Evolutionary conservation across 2,329 filamentous ascomycete species (phyloP).

Genomic region (Diplodia seriata): DNA sequence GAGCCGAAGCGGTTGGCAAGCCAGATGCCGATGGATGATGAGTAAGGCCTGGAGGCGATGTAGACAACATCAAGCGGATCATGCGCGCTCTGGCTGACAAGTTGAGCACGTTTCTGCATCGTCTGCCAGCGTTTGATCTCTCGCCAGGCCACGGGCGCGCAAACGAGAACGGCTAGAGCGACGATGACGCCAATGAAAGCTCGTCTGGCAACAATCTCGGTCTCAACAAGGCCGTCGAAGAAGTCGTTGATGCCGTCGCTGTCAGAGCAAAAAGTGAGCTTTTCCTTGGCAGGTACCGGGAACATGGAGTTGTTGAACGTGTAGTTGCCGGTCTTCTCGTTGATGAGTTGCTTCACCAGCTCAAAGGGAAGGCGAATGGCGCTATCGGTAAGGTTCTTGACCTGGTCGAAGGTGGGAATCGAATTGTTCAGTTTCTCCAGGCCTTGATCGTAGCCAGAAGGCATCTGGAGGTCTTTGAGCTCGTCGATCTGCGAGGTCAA

Average conservation of each 20-base stretch:
- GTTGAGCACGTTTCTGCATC: conserved; percentile 71
- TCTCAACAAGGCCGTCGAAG: conserved; percentile 73
- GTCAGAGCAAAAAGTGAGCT: conserved; percentile 85
- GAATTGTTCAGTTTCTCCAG: conserved; percentile 76
- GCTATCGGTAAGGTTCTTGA: conserved; percentile 79
- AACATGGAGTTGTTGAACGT: conserved; percentile 79
- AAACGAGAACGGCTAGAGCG: conserved; percentile 73
- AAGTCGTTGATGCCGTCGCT: conserved; percentile 83
- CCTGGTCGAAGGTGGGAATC: conserved; percentile 82
- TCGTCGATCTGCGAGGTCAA: conserved; percentile 69
- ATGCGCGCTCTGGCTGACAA: conserved; percentile 70
- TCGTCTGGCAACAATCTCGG: conserved; percentile 72
- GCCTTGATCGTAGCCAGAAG: conserved; percentile 70
- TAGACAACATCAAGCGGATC: conserved; percentile 90
- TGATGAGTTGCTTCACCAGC: conserved; percentile 75
- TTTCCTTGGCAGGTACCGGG: conserved; percentile 81
- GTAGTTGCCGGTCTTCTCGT: conserved; percentile 74
- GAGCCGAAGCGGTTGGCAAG: conserved; percentile 69
- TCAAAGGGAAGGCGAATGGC: conserved; percentile 82
- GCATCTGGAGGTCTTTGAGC: conserved; percentile 73
- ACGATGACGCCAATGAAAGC: conserved; percentile 79
- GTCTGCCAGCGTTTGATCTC: conserved; percentile 79
- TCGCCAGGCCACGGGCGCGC: conserved; percentile 78
- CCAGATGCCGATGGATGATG: conserved; percentile 74
- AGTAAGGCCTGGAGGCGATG: conserved; percentile 81